Base-by-base conservation (phyloP, 2,329 filamentous ascomycete species). In the Neofusicoccum sp. region DNA sequence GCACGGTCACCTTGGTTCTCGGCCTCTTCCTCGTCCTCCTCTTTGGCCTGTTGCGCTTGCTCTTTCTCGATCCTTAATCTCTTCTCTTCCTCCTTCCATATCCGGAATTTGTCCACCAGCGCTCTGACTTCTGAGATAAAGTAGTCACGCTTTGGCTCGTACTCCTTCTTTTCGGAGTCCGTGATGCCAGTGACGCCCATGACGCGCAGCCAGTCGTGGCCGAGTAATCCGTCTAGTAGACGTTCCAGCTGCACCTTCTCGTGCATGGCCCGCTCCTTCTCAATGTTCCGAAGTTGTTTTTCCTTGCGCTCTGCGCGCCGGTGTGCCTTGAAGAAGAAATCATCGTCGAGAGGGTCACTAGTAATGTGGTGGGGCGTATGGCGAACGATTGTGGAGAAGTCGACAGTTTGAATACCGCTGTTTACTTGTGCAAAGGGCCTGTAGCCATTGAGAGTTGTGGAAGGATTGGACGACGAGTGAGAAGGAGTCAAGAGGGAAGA, bases 1-100 rank as follows among this genome's bases (percentile, higher is more conserved):
- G 60, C 77, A 6, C 51, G 51, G 38, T 56, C 51, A 24, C 26
- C 73, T 30, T 76, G 69, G n/a, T 73, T 74, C 53, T 68, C 73
- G 11, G 74, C 76, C 28, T 73, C 76, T 14, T 79, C 78, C 14
- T 79, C 78, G n/a, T 73, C 77, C 16, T 80, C 77, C 12, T 82
- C 81, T 43, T 80, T 77, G 26, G 75, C 76, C 45, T 73, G 75
- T 58, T 82, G 72, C 3, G 81, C 83, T 49, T 86, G 87, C 63
- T 93, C 91, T 69, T 87, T 90, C 68, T 91, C 89, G 2, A 86
- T 77, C 74, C 91, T 91, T 62, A 90, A 81, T 44, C 89, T 85
- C 78, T 93, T 96, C 74, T 99, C 95, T 71, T 96, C 91, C 63
- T 93, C 84, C 64, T 88, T 92, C 93, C 93, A 98, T 59, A 85